Conservation (phyloP, 176 grass and related monocot genomes). For the Alopecurus myosuroides region DNA sequence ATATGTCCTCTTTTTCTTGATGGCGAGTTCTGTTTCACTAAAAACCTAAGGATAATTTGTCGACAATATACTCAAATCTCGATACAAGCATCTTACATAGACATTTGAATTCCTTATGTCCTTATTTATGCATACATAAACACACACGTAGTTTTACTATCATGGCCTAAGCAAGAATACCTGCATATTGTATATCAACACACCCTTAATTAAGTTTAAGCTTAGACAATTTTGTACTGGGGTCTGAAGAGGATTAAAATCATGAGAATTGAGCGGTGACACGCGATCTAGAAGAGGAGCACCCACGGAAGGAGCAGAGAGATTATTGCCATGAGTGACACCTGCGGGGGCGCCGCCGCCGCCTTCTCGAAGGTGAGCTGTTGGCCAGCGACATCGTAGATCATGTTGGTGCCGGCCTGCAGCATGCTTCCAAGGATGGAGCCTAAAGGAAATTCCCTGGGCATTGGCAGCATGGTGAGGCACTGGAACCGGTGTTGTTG, state of each 20-base stretch:
- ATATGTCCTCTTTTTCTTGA: too few species aligned
- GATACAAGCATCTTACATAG: too few species aligned
- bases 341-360: not conserved
- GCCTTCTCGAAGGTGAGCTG: not conserved
- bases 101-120: too few species aligned
- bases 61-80: too few species aligned
- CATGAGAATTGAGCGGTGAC: not conserved
- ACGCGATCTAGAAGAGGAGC: not conserved
- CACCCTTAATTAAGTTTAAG: not conserved
- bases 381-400: not conserved
- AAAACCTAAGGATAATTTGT: too few species aligned
- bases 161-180: too few species aligned
- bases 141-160: not conserved
- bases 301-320: not conserved
- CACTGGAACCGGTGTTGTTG: not conserved
- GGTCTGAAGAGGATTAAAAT: not conserved
- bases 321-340: not conserved
- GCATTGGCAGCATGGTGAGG: not conserved
- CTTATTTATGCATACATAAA: not conserved
- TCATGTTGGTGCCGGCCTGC: not conserved
- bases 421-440: not conserved
- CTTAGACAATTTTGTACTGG: not conserved
- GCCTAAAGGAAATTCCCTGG: not conserved
- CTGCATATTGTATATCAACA: not conserved
- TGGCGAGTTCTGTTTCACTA: too few species aligned